Conservation (phyloP, 768 basidiomycete genomes). For the Hebeloma cylindrosporum region DNA sequence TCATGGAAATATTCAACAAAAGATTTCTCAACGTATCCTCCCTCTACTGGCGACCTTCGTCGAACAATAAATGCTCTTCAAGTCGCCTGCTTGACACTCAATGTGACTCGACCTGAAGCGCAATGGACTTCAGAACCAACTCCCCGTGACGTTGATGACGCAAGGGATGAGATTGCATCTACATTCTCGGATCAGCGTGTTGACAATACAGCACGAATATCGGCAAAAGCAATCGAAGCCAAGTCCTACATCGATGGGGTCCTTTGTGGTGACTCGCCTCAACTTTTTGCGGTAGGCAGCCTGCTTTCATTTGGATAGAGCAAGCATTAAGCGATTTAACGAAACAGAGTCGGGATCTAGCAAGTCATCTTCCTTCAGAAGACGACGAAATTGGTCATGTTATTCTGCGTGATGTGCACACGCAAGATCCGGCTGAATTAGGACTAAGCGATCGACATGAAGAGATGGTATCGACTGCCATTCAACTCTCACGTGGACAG, state of each 20-base stretch:
- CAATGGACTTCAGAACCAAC: not conserved
- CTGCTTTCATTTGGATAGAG: constrained; percentile 13
- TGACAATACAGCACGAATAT: not conserved
- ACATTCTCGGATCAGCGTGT: too few species aligned
- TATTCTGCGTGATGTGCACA: constrained; percentile 37
- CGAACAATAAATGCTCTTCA: constrained; percentile 51
- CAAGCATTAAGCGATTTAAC: constrained; percentile 7
- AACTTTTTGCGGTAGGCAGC: constrained; percentile 13
- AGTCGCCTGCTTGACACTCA: not conserved
- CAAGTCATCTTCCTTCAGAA: constrained; percentile 32
- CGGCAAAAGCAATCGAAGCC: constrained; percentile 13
- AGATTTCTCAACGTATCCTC: constrained; percentile 16
- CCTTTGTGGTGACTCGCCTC: constrained; percentile 10
- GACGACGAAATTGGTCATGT: constrained; percentile 62
- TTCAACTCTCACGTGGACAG: constrained; percentile 47
- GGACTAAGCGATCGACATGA: constrained; percentile 44
- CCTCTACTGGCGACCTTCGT: constrained; percentile 57
- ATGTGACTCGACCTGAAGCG: not conserved
- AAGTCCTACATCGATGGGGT: constrained; percentile 24
- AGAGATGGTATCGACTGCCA: constrained; percentile 48
- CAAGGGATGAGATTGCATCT: too few species aligned
- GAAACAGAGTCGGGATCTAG: constrained; percentile 23
- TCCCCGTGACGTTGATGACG: not conserved
- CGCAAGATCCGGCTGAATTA: constrained; percentile 25
- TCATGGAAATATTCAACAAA: constrained; percentile 24